These are phyloP conservation scores for Mycena metata DNA, from an alignment of 768 basidiomycete species.

Conservation along the genomic window DNA sequence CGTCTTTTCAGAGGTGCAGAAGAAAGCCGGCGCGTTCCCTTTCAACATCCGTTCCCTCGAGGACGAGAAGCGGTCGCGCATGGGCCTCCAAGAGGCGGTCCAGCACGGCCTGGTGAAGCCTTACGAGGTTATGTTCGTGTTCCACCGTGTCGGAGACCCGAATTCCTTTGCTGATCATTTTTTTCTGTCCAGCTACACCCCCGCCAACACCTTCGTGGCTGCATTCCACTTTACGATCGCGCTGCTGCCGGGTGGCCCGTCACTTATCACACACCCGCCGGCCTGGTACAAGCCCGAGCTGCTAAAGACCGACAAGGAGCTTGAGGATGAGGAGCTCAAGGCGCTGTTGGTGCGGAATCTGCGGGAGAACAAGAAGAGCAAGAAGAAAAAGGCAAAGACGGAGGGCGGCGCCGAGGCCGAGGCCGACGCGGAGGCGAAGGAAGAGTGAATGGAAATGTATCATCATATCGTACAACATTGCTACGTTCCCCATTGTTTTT, in stretches of 20 bases:
- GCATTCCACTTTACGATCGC: conserved; percentile 98
- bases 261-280: conserved; percentile 89
- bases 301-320: conserved; percentile 89
- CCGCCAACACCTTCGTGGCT: conserved; percentile 86
- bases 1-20: conserved; percentile 98
- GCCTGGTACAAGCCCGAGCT: conserved; percentile 95
- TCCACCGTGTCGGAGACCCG: background rate
- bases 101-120: conserved; percentile 94
- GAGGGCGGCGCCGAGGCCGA: conserved; percentile 56
- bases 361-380: conserved; percentile 92
- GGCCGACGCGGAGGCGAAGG: conserved; percentile 49
- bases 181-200: conserved; percentile 73
- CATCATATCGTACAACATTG: conserved; percentile 36
- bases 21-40: conserved; percentile 98
- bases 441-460: conserved; percentile 45
- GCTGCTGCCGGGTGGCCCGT: conserved; percentile 89
- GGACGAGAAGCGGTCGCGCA: conserved; percentile 95
- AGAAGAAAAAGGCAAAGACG: conserved; percentile 83
- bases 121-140: conserved; percentile 91
- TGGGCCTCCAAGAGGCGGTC: conserved; percentile 96
- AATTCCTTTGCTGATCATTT: conserved; percentile 4
- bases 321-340: conserved; percentile 91
- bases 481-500: conserved; percentile 23
- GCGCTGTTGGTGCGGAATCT: conserved; percentile 81
- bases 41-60: conserved; percentile 96